Percentiles rank a stretch among this genome's conserved stretches.
These are phyloP conservation scores for Zygosaccharomyces bailii DNA, from an alignment of 805 yeast species.

Conservation along the genomic window DNA sequence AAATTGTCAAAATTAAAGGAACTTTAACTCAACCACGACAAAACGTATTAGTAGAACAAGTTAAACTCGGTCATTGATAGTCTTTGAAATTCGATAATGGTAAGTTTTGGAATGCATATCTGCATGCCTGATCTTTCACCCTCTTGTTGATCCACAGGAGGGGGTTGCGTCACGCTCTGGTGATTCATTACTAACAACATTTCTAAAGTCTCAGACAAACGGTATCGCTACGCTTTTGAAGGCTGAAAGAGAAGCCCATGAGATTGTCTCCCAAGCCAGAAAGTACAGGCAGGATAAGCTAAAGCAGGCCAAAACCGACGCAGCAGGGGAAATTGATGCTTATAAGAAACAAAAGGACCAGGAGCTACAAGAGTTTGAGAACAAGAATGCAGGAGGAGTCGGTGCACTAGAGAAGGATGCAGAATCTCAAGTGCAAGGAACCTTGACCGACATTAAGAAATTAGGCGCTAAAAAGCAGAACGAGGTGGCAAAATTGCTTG, in stretches of 20 bases:
- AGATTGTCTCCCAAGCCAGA: constrained; percentile 89
- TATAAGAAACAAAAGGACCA: constrained; percentile 81
- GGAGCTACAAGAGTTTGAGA: constrained; percentile 71
- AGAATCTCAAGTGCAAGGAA: constrained; percentile 64
- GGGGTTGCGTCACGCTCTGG: neutral
- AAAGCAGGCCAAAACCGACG: constrained; percentile 93
- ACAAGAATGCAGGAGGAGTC: constrained; percentile 62
- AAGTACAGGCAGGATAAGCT: constrained; percentile 70
- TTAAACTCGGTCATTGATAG: neutral
- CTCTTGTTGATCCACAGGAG: neutral
- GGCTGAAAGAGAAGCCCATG: constrained; percentile 98
- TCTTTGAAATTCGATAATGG: neutral
- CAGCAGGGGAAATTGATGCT: constrained; percentile 79
- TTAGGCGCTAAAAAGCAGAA: constrained; percentile 59
- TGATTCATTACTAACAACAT: constrained; percentile 4
- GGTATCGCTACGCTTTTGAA: constrained; percentile 41
- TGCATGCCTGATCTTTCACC: neutral
- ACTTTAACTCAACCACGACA: neutral
- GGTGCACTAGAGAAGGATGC: constrained; percentile 62
- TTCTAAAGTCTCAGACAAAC: constrained; percentile 30
- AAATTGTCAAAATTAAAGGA: neutral
- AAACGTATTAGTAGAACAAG: neutral
- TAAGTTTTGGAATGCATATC: neutral
- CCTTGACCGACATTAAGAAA: constrained; percentile 64
- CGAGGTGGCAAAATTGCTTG: constrained; percentile 68